Percentiles rank a stretch among this genome's conserved stretches.
Evolutionary conservation across 2,329 filamentous ascomycete species (phyloP).

Genomic region (Ramularia collo-cygni): DNA sequence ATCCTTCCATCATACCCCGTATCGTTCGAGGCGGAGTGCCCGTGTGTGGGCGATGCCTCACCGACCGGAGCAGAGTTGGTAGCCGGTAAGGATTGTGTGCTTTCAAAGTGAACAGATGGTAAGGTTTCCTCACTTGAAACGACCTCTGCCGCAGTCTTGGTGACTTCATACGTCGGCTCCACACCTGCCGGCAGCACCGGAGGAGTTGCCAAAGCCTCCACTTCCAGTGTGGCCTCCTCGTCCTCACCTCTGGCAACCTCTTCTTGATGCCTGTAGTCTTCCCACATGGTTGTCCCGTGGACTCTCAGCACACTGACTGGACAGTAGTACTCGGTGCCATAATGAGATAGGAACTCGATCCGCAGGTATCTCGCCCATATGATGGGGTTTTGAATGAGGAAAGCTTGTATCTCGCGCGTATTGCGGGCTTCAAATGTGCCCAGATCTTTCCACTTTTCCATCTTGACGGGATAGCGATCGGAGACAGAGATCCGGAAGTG

Average conservation of each 20-base stretch:
- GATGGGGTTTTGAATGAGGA: constrained; percentile 85
- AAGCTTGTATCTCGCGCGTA: constrained; percentile 87
- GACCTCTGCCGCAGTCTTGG: constrained; percentile 7
- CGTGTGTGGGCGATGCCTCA: too few relatives aligned
- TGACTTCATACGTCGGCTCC: constrained; percentile 9
- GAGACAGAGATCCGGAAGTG: constrained; percentile 88
- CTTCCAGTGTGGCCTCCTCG: constrained; percentile 19
- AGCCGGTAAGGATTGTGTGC: too few relatives aligned
- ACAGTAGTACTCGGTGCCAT: constrained; percentile 94
- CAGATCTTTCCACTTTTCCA: constrained; percentile 83
- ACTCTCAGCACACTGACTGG: constrained; percentile 84
- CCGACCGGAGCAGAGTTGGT: too few relatives aligned
- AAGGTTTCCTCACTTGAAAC: constrained; percentile 1
- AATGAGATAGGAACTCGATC: constrained; percentile 87
- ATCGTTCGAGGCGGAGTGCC: background rate
- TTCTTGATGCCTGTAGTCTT: constrained; percentile 84
- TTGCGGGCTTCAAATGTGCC: constrained; percentile 89
- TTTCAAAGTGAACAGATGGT: background rate
- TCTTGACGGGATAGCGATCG: constrained; percentile 87
- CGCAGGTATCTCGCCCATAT: constrained; percentile 94
- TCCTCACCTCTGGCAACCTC: constrained; percentile 56
- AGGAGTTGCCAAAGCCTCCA: constrained; percentile 12
- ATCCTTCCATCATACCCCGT: background rate
- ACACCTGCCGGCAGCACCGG: constrained; percentile 11
- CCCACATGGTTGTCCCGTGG: constrained; percentile 88